A percentile compares a stretch with the other conserved stretches of the same genome.
Evolutionary conservation across 345 rosid species (phyloP).

Genomic region (Microthlaspi erraticum): DNA sequence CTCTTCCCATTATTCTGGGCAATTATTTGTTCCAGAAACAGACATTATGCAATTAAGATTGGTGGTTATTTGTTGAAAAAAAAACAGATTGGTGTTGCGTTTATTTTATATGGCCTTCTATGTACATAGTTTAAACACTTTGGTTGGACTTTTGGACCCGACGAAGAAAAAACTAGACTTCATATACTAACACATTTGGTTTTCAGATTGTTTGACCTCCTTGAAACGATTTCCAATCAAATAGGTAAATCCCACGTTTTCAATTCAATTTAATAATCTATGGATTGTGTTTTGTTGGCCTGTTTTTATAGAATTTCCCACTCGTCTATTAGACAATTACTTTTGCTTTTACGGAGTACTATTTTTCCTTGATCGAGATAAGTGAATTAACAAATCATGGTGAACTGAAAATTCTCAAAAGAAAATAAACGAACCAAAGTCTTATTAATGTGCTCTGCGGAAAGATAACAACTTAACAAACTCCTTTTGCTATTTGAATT

Average conservation of each 20-base stretch:
- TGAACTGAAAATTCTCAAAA: no score
- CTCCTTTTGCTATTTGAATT: no score
- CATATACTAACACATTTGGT: not conserved
- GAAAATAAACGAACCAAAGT: no score
- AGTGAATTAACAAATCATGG: not conserved
- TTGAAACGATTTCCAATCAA: conserved; percentile 13
- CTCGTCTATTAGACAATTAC: not conserved
- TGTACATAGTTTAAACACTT: not conserved
- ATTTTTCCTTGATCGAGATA: not conserved
- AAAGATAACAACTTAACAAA: no score
- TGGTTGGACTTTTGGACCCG: not conserved
- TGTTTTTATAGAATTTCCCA: conserved; percentile 14
- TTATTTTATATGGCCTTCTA: not conserved
- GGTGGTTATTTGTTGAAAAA: not conserved
- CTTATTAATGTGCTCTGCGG: no score
- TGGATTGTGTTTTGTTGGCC: not conserved
- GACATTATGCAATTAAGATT: conserved; percentile 6
- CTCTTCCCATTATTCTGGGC: conserved; percentile 3
- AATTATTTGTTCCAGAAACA: not conserved
- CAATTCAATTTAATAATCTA: conserved; percentile 23
- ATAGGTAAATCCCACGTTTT: conserved; percentile 29
- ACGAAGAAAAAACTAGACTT: not conserved
- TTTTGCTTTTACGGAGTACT: conserved; percentile 16
- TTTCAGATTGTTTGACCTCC: conserved; percentile 23
- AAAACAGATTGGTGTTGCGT: not conserved